Conservation (phyloP, 2,329 filamentous ascomycete genomes). For the Fusarium hostae region DNA sequence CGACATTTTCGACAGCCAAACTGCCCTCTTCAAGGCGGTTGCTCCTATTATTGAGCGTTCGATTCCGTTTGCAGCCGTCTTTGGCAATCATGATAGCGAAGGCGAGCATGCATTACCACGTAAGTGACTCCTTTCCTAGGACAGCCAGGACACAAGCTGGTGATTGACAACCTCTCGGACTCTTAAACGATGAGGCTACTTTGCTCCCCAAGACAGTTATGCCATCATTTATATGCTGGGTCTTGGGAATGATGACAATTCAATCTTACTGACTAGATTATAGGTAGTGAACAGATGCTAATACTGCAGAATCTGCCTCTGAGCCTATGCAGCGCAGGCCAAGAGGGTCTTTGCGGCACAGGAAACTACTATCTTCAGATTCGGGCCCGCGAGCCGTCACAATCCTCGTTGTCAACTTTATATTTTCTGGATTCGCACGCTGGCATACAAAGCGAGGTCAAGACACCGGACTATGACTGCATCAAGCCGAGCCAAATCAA, state of each 20-base stretch:
- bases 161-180: background rate
- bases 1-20: constrained; percentile 47
- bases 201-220: background rate
- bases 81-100: constrained; percentile 80
- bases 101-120: constrained; percentile 57
- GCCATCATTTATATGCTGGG: background rate
- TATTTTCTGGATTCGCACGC: constrained; percentile 48
- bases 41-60: constrained; percentile 72
- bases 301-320: constrained; percentile 44
- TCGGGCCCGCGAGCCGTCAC: constrained; percentile 28
- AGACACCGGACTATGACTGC: constrained; percentile 43
- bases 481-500: constrained; percentile 48
- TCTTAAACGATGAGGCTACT: too few relatives aligned
- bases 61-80: constrained; percentile 77
- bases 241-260: background rate
- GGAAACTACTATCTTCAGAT: constrained; percentile 47
- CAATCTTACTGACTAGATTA: constrained; percentile 45
- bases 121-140: constrained; percentile 44
- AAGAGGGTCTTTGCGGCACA: constrained; percentile 43
- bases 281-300: constrained; percentile 47
- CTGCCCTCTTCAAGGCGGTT: constrained; percentile 67
- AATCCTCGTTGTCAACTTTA: constrained; percentile 42
- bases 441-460: constrained; percentile 41
- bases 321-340: constrained; percentile 43
- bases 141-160: background rate